phyloP scores from a whole-genome alignment of 768 basidiomycete genomes.

The Boletellus emodensis region DNA sequence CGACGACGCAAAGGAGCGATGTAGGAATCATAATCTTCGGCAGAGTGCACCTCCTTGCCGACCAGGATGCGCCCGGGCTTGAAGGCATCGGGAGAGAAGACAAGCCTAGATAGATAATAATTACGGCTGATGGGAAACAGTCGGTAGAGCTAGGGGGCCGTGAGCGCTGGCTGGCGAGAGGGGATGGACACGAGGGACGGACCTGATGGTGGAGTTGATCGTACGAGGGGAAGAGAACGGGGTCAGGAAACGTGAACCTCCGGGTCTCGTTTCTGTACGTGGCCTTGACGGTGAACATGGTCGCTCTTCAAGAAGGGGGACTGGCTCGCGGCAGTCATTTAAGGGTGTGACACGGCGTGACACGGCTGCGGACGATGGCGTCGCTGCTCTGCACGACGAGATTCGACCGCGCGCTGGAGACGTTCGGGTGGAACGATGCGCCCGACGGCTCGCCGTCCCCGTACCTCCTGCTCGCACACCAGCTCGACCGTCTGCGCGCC shows the following conservation, averaged over 20 bases:
- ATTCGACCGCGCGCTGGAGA: conserved; percentile 50
- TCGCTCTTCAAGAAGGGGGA: conserved; percentile 18
- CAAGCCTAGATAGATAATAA: conserved; percentile 61
- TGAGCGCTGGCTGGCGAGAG: conserved; percentile 14
- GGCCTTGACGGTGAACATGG: conserved; percentile 78
- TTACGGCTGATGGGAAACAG: conserved; percentile 60
- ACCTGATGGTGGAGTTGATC: conserved; percentile 62
- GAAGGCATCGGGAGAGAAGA: conserved; percentile 63
- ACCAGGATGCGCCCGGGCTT: conserved; percentile 56
- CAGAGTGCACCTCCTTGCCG: conserved; percentile 53
- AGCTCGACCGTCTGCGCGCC: conserved; percentile 54
- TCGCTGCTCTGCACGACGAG: conserved; percentile 52
- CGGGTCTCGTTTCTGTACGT: conserved; percentile 68
- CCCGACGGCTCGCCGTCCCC: conserved; percentile 47
- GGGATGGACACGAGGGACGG: conserved; percentile 16
- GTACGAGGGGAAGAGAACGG: conserved; percentile 58
- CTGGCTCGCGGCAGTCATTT: conserved; percentile 18
- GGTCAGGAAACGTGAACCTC: conserved; percentile 54
- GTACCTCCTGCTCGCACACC: conserved; percentile 59
- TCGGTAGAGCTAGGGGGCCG: conserved; percentile 54
- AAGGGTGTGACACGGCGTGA: conserved; percentile 23
- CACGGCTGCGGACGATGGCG: conserved; percentile 18
- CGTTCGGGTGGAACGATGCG: conserved; percentile 55
- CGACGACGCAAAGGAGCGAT: conserved; percentile 47
- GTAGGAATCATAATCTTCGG: conserved; percentile 52